These are phyloP conservation scores for Populus davidiana DNA, from an alignment of 345 rosid genomes.

Conservation along the genomic window DNA sequence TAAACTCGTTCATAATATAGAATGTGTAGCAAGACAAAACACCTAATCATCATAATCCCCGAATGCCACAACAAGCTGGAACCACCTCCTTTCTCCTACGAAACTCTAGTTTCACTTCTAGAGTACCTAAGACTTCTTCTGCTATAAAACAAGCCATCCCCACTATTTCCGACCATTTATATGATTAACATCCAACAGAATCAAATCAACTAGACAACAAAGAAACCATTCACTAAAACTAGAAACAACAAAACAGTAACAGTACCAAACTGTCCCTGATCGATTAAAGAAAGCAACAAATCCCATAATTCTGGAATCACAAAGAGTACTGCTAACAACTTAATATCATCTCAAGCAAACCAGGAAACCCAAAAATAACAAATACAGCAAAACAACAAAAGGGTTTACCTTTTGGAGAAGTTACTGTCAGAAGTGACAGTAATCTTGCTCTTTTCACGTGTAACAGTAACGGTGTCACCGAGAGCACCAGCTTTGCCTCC, in stretches of 20 bases:
- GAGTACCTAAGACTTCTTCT: background rate
- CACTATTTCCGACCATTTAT: background rate
- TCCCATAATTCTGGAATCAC: no score
- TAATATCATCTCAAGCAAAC: background rate
- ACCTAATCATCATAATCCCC: background rate
- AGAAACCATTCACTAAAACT: background rate
- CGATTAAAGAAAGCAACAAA: no score
- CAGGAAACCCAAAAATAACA: background rate
- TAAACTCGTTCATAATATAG: background rate
- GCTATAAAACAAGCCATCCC: background rate
- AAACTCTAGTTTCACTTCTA: background rate
- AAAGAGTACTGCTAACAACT: background rate
- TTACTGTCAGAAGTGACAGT: conserved; percentile 49
- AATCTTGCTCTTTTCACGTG: conserved; percentile 49
- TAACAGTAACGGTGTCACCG: conserved; percentile 47
- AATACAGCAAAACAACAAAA: background rate
- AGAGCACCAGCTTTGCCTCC: conserved; percentile 78
- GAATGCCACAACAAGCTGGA: background rate
- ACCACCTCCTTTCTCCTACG: background rate
- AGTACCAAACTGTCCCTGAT: no score
- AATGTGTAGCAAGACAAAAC: background rate
- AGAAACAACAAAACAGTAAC: no score
- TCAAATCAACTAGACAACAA: background rate
- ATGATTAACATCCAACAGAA: background rate
- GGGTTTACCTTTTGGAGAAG: conserved; percentile 60